Evolutionary conservation across 306 rosid genomes (phyloP), one percentile per base, ranked within the genome.

Genomic region (Acacia melanoxylon): DNA sequence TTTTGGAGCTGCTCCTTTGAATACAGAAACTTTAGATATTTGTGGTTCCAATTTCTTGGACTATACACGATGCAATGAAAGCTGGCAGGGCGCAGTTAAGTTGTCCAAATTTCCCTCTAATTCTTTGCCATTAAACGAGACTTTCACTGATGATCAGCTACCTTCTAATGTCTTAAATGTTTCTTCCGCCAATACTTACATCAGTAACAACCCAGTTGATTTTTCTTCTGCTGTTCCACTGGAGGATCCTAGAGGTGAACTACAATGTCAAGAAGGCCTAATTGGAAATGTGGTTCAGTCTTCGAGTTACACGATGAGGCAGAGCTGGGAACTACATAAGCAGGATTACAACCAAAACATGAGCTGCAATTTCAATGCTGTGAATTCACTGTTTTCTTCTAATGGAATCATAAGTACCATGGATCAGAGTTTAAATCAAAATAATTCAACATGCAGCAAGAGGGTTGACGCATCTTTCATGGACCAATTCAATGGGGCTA

Each of bases 51-150:
- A 83, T 81, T 61, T 86, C 77, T 77, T 95, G 85, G 91, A 89
- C 79, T 82, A 91, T 73, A 80, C 86, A 79, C 86, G 75, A 44
- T 85, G 89, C 63, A 83, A 40, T 24, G 87, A 90, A 80, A 82
- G 82, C 81, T 91, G 94, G 92, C 89, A 86, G 78, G 88, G 86
- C 79, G 85, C 89, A 2, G 88, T 79, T 41, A 94, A 85, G 45
- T 44, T 87, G 78, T 86, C 93, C 5, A 84, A 86, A 27, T 88
- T 90, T 80, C 80, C 92, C 56, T 75, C 88, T 33, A 88, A 77
- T 84, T 71, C 94, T 44, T 83, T 87, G 83, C 87, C 91, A 9
- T 37, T 85, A 56, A 83, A 82, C 61, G 89, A 86, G 63, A 68
- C 86, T 79, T 86, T 81, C 76, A 72, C 69, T 80, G 80, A 62